Base-by-base conservation (phyloP, 352 stramenopile genomes). In the Plasmopara halstedii region DNA sequence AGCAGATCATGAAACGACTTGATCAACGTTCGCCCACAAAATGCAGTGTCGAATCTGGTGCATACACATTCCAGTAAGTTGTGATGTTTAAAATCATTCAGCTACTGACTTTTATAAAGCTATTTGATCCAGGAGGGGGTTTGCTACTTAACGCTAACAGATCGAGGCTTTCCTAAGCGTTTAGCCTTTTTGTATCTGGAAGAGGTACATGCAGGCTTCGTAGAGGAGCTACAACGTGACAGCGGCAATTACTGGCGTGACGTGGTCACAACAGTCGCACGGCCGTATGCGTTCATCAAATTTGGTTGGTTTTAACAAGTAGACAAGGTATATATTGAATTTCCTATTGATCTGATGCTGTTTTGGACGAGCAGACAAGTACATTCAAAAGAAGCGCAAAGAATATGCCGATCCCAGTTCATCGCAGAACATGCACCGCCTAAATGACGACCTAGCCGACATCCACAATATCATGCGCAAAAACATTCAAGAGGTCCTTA, bases 381-480 rank as follows among this genome's bases (percentile, higher is more conserved):
- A 98, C 33, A 98, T 99, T 58, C 95, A 98, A 72, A 87, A 95
- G 44, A 98, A 98, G 67, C 83, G 95, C 55, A 97, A 97, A 53
- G 95, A 99, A 50, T 99, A 98, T 61, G 83, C 83, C 32, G 95
- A 99, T 67, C 95, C 95, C 15, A 97, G 93, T 45, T 97, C 86
- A 38, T 84, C 85, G 26, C 77, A 96, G 60, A 97, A 97, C 66
- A 98, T 97, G 74, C 84, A 91, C 46, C 91, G 92, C 32, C 68
- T 99, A 27, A 98, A 98, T 70, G 86, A 98, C 53, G 96, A 99
- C 60, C 75, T 99, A 44, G 88, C 87, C 22, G 96, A 99, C 53
- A 98, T 99, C 70, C 95, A 98, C 71, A 98, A 92, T 60, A 98
- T 99, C 63, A 99, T 99, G 95, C 85, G 88, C 62, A 96, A 97